Evolutionary conservation across 805 yeast species (phyloP), one percentile per base, ranked within the genome.

Genomic region (Kodamaea neixiangensis): DNA sequence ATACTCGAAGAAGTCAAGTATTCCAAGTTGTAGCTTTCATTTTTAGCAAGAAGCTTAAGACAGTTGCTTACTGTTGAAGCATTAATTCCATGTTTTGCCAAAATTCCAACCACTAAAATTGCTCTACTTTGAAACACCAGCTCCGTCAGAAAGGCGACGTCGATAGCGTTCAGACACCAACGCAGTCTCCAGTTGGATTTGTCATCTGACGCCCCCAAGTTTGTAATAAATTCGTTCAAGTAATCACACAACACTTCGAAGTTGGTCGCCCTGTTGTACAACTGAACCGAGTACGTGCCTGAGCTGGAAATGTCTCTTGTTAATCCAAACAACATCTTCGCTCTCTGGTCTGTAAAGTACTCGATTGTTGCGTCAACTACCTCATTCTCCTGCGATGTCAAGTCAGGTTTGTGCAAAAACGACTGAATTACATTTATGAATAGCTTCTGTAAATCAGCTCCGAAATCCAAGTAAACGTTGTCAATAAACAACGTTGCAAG

Each of bases 351-450:
- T 46, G 79, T 74, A 46, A 81, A 70, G 46, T 71, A 68, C 7
- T 66, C 69, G 35, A 80, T 77, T 2, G 84, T 75, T 0, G 71
- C 68, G 46, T 77, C 76, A 17, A 89, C 73, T 9, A 72, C 63
- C 1, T 61, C 57, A 51, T 69, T 71, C 53, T 74, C 76, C 1
- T 44, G 50, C 5, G 46, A 56, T 1, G 81, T 64, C n/a, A 87
- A 63, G 18, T 72, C 70, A 1, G 82, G 83, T 52, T 80, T 83
- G 15, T 82, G 77, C 11, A 83, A 69, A 56, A 86, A 81, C 0
- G 94, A 80, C 58, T 87, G 94, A 41, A 89, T 76, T 1, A 87
- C 75, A 58, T 89, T 86, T 60, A 84, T 75, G 15, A 86, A 65
- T 40, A 89, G 65, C 53, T 81, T 82, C 57, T 86, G 84, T 35